Evolutionary conservation across 768 basidiomycete species (phyloP).

Genomic region (Russula earlei): DNA sequence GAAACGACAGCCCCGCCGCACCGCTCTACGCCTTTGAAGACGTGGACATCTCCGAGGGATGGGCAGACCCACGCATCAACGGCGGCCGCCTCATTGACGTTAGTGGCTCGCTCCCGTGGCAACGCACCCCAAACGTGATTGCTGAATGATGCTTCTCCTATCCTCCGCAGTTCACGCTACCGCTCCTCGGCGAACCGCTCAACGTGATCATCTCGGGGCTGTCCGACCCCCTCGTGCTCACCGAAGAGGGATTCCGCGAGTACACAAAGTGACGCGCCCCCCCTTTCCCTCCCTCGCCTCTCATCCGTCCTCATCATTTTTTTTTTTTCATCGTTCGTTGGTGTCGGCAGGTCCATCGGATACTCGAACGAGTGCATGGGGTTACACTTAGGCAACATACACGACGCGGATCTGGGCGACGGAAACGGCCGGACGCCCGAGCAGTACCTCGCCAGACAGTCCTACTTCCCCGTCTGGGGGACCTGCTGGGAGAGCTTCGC

Average conservation of each 20-base stretch:
- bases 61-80: slow-evolving; percentile 59
- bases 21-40: background rate
- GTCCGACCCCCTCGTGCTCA: slow-evolving; percentile 74
- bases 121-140: background rate
- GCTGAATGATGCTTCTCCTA: background rate
- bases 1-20: background rate
- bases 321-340: background rate
- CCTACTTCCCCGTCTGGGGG: slow-evolving; percentile 70
- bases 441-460: slow-evolving; percentile 65
- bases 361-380: slow-evolving; percentile 79
- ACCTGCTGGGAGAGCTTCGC: slow-evolving; percentile 84
- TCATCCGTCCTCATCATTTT: background rate
- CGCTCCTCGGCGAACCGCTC: slow-evolving; percentile 65
- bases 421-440: slow-evolving; percentile 63
- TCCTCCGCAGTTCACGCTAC: slow-evolving; percentile 49
- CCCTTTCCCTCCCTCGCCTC: slow-evolving; percentile 4
- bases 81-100: slow-evolving; percentile 77
- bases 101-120: slow-evolving; percentile 21
- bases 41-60: slow-evolving; percentile 30
- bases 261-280: slow-evolving; percentile 51
- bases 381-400: slow-evolving; percentile 63
- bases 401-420: slow-evolving; percentile 77
- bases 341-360: slow-evolving; percentile 52
- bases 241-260: slow-evolving; percentile 55
- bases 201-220: slow-evolving; percentile 73